Conservation (phyloP, 2,329 filamentous ascomycete genomes). For the Fusarium nodosum region DNA sequence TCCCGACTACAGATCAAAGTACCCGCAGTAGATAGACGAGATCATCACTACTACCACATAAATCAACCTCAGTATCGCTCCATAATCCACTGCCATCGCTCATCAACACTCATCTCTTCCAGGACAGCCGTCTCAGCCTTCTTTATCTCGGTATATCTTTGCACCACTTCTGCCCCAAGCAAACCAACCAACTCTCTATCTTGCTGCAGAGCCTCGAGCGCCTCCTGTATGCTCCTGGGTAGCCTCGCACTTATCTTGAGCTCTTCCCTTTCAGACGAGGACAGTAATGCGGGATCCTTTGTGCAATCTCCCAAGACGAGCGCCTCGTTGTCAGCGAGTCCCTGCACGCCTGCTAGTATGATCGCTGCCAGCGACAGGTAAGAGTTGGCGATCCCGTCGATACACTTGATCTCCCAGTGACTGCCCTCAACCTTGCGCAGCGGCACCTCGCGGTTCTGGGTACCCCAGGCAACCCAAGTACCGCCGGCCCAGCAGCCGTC, state of each 20-base stretch:
- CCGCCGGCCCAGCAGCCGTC: conserved; percentile 85
- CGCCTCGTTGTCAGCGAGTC: conserved; percentile 50
- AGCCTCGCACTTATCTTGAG: conserved; percentile 68
- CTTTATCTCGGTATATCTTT: conserved; percentile 71
- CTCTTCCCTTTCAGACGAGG: conserved; percentile 60
- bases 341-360: conserved; percentile 51
- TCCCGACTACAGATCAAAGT: conserved; percentile 3
- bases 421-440: conserved; percentile 74
- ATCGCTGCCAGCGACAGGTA: conserved; percentile 69
- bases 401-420: conserved; percentile 82
- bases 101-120: conserved; percentile 60
- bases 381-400: conserved; percentile 85
- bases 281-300: conserved; percentile 67
- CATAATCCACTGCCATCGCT: conserved; percentile 71
- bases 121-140: conserved; percentile 64
- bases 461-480: conserved; percentile 83
- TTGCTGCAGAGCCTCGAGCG: conserved; percentile 63
- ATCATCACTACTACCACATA: background rate
- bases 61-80: conserved; percentile 66
- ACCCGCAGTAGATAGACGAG: conserved; percentile 6
- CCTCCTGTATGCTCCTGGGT: conserved; percentile 67
- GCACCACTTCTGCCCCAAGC: conserved; percentile 65
- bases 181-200: conserved; percentile 62
- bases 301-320: conserved; percentile 67
- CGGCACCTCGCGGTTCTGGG: conserved; percentile 82